Conservation (phyloP, 2,329 filamentous ascomycete genomes). For the Sarocladium brachiariae region DNA sequence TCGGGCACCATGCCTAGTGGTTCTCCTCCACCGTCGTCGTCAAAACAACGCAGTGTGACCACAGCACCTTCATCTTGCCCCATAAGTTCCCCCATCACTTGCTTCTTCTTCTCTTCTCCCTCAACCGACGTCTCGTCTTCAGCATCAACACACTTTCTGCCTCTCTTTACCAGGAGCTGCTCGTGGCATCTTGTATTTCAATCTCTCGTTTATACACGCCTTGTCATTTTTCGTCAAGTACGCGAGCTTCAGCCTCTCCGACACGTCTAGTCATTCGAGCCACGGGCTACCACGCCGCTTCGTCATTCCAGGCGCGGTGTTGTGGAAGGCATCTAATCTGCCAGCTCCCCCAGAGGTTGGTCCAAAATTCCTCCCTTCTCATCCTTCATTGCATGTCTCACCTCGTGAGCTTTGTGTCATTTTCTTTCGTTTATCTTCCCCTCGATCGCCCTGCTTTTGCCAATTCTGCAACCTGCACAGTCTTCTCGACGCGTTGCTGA, state of each 20-base stretch:
- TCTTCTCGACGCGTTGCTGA: slow-evolving; percentile 14
- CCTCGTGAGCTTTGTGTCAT: slow-evolving; percentile 3
- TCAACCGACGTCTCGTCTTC: slow-evolving; percentile 1
- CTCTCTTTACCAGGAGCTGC: slow-evolving; percentile 7
- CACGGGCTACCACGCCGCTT: slow-evolving; percentile 15
- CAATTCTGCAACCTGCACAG: slow-evolving; percentile 4
- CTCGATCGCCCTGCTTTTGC: slow-evolving; percentile 9
- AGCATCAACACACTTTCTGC: slow-evolving; percentile 10
- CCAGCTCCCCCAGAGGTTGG: slow-evolving; percentile 29
- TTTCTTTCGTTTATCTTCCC: slow-evolving; percentile 14
- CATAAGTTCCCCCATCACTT: slow-evolving; percentile 6
- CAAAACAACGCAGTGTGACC: slow-evolving; percentile 6
- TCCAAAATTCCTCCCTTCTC: slow-evolving; percentile 19
- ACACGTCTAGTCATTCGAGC: slow-evolving; percentile 9
- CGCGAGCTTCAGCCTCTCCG: slow-evolving; percentile 4
- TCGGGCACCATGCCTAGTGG: background rate
- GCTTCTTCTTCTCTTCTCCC: slow-evolving; percentile 5
- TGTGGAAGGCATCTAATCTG: slow-evolving; percentile 24
- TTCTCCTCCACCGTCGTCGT: slow-evolving; percentile 6
- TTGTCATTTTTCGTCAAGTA: slow-evolving; percentile 1
- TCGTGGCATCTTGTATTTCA: slow-evolving; percentile 8
- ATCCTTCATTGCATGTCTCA: slow-evolving; percentile 24
- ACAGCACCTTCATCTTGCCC: slow-evolving; percentile 1
- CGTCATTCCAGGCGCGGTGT: slow-evolving; percentile 29
- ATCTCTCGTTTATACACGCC: slow-evolving; percentile 1